Percentiles rank a stretch among this genome's conserved stretches.
Conservation (phyloP, 2,329 filamentous ascomycete species). For the Microascus cirrosus region DNA sequence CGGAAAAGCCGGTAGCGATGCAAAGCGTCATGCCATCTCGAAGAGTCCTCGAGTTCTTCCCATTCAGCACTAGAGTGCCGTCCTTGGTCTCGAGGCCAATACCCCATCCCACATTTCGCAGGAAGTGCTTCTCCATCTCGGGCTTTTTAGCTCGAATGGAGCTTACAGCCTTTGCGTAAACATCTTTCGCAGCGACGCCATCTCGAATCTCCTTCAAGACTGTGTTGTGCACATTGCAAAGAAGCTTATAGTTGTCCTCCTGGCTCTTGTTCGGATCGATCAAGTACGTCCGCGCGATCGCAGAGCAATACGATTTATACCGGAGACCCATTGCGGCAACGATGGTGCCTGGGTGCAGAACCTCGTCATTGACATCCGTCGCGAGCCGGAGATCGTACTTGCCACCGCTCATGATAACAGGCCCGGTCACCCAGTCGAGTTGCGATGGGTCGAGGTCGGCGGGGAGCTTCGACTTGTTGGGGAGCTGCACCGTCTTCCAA, state of each 20-base stretch:
- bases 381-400: constrained; percentile 84
- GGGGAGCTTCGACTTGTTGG: constrained; percentile 64
- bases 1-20: constrained; percentile 79
- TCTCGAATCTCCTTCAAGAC: constrained; percentile 86
- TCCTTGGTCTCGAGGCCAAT: constrained; percentile 91
- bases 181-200: constrained; percentile 74
- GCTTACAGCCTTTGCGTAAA: constrained; percentile 77
- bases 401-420: constrained; percentile 88
- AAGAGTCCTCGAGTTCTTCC: constrained; percentile 70
- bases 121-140: constrained; percentile 87
- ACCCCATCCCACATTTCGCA: constrained; percentile 84
- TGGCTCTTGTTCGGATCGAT: constrained; percentile 96
- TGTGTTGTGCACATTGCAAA: constrained; percentile 75
- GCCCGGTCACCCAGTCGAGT: constrained; percentile 88
- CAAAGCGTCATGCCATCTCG: constrained; percentile 97
- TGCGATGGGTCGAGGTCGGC: constrained; percentile 78
- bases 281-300: constrained; percentile 86
- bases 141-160: constrained; percentile 85
- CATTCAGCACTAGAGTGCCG: constrained; percentile 69
- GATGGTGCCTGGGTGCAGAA: constrained; percentile 85
- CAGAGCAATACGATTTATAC: constrained; percentile 91
- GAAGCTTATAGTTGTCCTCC: constrained; percentile 85
- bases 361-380: constrained; percentile 67
- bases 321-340: constrained; percentile 83
- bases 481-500: constrained; percentile 69